These are phyloP conservation scores for Cavenderia fasciculata DNA, from an alignment of 78 protist genomes.

Conservation along the genomic window DNA sequence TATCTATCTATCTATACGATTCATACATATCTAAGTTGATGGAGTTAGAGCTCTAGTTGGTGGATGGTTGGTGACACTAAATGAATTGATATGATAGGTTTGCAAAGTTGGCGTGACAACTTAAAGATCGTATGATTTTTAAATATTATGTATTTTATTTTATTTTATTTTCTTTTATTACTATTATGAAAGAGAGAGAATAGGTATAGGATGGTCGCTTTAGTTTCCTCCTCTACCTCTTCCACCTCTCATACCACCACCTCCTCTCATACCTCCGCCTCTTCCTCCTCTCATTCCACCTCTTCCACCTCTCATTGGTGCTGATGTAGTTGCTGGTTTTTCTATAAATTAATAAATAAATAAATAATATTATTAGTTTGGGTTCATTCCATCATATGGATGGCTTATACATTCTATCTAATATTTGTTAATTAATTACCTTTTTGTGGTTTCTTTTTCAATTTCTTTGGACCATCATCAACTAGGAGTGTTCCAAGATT, in stretches of 20 bases:
- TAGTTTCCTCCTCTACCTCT: conserved; percentile 37
- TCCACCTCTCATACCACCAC: conserved; percentile 52
- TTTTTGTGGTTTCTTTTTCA: conserved; percentile 56
- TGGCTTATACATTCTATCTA: too few species aligned
- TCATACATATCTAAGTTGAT: too few species aligned
- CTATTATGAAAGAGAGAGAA: too few species aligned
- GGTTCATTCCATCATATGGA: not conserved
- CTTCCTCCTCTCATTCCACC: conserved; percentile 56
- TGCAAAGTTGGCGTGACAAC: not conserved
- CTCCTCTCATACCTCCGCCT: conserved; percentile 46
- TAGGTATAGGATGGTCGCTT: too few species aligned
- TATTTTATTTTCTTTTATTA: not conserved
- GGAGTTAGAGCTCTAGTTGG: too few species aligned
- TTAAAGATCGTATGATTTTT: not conserved
- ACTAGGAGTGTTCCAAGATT: conserved; percentile 96
- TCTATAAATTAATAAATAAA: not conserved
- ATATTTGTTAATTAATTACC: not conserved
- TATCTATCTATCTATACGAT: too few species aligned
- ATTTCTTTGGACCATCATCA: conserved; percentile 95
- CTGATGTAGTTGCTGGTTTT: not conserved
- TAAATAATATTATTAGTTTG: not conserved
- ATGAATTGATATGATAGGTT: not conserved
- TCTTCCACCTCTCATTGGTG: conserved; percentile 56
- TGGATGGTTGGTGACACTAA: not conserved
- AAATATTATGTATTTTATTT: not conserved